A percentile compares a stretch with the other conserved stretches of the same genome.
phyloP scores from a whole-genome alignment of 2,329 filamentous ascomycete genomes.

The Diaporthe citri region DNA sequence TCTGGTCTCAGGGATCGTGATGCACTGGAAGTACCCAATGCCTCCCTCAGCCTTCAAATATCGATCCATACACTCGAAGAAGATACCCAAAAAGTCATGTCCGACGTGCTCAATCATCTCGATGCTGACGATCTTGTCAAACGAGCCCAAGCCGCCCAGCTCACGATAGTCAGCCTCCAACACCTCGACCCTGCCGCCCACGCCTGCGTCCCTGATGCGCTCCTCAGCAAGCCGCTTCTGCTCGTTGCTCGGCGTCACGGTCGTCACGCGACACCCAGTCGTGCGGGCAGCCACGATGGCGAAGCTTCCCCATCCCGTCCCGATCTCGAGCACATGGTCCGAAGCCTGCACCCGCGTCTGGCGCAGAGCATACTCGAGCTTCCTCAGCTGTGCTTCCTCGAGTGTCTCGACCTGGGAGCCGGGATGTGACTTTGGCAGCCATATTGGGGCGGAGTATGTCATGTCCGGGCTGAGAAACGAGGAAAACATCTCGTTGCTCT shows the following conservation, averaged over 20 bases:
- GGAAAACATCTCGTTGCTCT: constrained; percentile 39
- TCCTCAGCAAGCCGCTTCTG: constrained; percentile 38
- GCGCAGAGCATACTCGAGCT: constrained; percentile 36
- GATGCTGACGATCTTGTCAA: constrained; percentile 41
- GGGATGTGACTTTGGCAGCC: constrained; percentile 35
- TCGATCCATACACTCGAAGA: constrained; percentile 39
- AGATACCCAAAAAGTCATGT: constrained; percentile 35
- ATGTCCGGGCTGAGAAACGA: constrained; percentile 40
- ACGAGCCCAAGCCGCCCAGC: not conserved
- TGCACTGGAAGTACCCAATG: constrained; percentile 39
- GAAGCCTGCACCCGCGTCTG: constrained; percentile 19
- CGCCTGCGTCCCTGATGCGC: constrained; percentile 26
- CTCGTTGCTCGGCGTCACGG: constrained; percentile 35
- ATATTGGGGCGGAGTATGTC: constrained; percentile 40
- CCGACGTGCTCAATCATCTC: constrained; percentile 42
- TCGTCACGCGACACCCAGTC: constrained; percentile 39
- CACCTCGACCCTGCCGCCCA: constrained; percentile 30
- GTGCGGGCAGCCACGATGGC: constrained; percentile 35
- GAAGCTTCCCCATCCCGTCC: constrained; percentile 40
- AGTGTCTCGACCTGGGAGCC: constrained; percentile 32
- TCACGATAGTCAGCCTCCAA: constrained; percentile 39
- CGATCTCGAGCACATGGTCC: constrained; percentile 40
- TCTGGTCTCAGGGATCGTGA: constrained; percentile 39
- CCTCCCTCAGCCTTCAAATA: constrained; percentile 36
- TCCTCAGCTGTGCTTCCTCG: constrained; percentile 38